Base-by-base conservation (phyloP, 805 yeast genomes). In the Candida pini region DNA sequence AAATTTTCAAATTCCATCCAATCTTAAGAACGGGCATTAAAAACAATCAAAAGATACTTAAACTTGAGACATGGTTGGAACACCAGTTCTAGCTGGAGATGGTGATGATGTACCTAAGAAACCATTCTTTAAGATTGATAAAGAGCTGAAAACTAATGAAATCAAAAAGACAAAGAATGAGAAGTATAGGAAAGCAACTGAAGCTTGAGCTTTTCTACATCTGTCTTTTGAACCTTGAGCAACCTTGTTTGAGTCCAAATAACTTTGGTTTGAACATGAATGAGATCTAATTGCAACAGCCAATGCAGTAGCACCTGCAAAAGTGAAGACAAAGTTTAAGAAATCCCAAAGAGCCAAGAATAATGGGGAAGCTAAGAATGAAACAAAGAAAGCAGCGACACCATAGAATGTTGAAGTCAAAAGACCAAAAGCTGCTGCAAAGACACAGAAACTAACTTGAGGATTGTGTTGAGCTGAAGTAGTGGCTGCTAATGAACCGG, bases 161-260 rank as follows among this genome's bases (percentile, higher is more conserved):
- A 72, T 82, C 45, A 86, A 62, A 61, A 86, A 82, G 59, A 80
- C 63, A 57, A 78, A 76, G 72, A 82, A 78, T 38, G 92, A 73
- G 63, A 92, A 80, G 81, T 77, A 92, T 56, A 83, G 72, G 78
- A 85, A 84, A 34, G 89, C 88, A 50, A 69, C 72, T 14, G 81
- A 61, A 43, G 87, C 87, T 73, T 92, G 97, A 37, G 95, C 88
- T 69, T 86, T 81, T 73, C 97, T 85, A 71, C 99, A 92, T 72
- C 97, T 79, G 55, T 77, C 84, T 16, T 67, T 54, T 28, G 80
- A 70, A 48, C 95, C 94, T 68, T 85, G 86, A 41, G 84, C 63
- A 50, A 85, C 73, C 42, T 62, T 62, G 74, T 90, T 90, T 46
- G 50, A 31, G 49, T 76, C 68, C 47, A 88, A 41, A 71, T 85